These are phyloP conservation scores for Mytilinidion resinicola DNA, from an alignment of 495 filamentous ascomycete genomes.

Conservation along the genomic window DNA sequence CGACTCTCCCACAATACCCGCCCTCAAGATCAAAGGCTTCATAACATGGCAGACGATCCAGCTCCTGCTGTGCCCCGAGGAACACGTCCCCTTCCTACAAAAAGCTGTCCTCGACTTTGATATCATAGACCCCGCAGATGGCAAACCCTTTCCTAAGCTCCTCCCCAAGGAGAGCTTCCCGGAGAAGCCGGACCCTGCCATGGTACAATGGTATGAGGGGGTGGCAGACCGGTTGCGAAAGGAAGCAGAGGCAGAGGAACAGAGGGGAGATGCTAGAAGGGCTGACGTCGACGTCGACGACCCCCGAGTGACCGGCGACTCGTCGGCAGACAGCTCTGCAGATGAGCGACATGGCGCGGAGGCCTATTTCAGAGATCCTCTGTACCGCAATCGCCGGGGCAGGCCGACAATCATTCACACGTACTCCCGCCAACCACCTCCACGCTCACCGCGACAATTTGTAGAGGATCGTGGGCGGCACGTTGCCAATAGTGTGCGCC, in stretches of 20 bases:
- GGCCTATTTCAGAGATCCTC: constrained; percentile 38
- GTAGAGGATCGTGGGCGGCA: constrained; percentile 32
- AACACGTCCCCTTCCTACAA: constrained; percentile 79
- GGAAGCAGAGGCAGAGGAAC: constrained; percentile 33
- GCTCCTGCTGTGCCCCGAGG: constrained; percentile 76
- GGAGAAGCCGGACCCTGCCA: constrained; percentile 62
- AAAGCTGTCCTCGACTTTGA: constrained; percentile 71
- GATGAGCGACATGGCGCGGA: constrained; percentile 33
- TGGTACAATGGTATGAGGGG: constrained; percentile 75
- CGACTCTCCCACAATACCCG: constrained; percentile 67
- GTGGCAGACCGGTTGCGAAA: constrained; percentile 50
- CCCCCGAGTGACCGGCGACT: constrained; percentile 22
- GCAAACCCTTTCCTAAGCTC: constrained; percentile 63
- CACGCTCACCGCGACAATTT: constrained; percentile 14
- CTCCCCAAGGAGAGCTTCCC: constrained; percentile 77
- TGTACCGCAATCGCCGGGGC: constrained; percentile 32
- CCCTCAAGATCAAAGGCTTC: constrained; percentile 76
- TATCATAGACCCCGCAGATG: constrained; percentile 65
- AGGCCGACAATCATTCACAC: constrained; percentile 32
- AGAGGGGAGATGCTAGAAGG: constrained; percentile 12
- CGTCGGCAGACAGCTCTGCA: constrained; percentile 28
- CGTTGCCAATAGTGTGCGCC: constrained; percentile 29
- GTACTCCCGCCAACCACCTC: constrained; percentile 19
- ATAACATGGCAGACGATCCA: constrained; percentile 93
- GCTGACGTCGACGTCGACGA: constrained; percentile 22